phyloP scores from a whole-genome alignment of 108 stramenopile species.

The Chaetoceros muelleri region DNA sequence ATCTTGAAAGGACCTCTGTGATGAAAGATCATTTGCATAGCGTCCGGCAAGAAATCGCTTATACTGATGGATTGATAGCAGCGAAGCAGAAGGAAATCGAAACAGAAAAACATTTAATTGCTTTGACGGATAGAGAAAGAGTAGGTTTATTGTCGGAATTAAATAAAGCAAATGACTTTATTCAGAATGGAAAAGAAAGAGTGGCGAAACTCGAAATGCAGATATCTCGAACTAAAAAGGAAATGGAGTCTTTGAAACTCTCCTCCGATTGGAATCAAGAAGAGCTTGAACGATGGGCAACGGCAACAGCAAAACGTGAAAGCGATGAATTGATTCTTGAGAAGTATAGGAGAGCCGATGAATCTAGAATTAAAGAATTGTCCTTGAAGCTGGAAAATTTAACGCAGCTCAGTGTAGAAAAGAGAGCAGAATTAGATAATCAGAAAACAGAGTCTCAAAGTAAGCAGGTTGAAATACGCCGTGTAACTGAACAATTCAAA shows the following conservation, averaged over 20 bases:
- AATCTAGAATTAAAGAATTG: constrained; percentile 61
- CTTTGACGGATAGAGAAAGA: constrained; percentile 48
- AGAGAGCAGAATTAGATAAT: constrained; percentile 38
- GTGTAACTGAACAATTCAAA: constrained; percentile 45
- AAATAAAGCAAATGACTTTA: constrained; percentile 11
- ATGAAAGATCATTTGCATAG: constrained; percentile 81
- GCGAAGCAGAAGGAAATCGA: constrained; percentile 66
- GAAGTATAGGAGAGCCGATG: constrained; percentile 69
- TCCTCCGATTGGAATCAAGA: constrained; percentile 88
- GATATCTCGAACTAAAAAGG: constrained; percentile 50
- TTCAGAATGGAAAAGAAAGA: constrained; percentile 15
- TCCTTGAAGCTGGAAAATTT: constrained; percentile 49
- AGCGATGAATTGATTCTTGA: constrained; percentile 69
- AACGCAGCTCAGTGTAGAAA: constrained; percentile 27
- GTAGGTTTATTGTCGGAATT: constrained; percentile 34
- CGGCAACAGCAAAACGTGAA: constrained; percentile 79
- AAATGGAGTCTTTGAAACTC: constrained; percentile 62
- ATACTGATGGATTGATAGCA: constrained; percentile 62
- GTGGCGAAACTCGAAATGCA: constrained; percentile 42
- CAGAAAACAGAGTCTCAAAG: constrained; percentile 49
- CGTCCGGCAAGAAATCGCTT: constrained; percentile 67
- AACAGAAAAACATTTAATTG: constrained; percentile 65
- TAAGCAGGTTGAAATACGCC: constrained; percentile 56
- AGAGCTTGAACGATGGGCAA: constrained; percentile 86
- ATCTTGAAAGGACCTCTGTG: constrained; percentile 49